Evolutionary conservation across 2,329 filamentous ascomycete species (phyloP), one percentile per base, ranked within the genome.

Genomic region (Huntiella savannae): DNA sequence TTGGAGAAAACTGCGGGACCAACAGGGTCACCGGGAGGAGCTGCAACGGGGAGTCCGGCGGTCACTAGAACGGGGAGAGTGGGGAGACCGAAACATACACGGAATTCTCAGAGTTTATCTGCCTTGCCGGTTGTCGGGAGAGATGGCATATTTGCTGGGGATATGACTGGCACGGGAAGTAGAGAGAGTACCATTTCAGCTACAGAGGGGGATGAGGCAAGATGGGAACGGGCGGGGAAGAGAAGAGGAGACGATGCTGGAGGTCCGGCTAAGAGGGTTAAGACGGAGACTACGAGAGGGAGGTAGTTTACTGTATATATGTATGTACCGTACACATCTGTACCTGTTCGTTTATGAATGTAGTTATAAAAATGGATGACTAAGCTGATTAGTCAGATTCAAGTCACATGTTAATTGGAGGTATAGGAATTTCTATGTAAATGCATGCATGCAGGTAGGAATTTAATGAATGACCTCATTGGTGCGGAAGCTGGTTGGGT

Each of bases 111-210:
- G 58, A 91, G 84, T 39, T 67, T 93, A 59, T 92, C 86, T 1
- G 91, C 86, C 1, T 66, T 94, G 4, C 85, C 85, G 4, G 22
- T 28, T 28, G 22, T 28, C 2, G 22, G 22, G 22, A 28, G 6
- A 28, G 22, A 28, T 28, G 22, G 22, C 22, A 7, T 28, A 10
- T 28, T 28, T 10, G 22, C 22, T 28, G 22, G 22, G 8, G 22
- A 28, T 28, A 28, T 6, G 8, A 7, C 22, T 4, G 22, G 6
- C 2, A 10, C 22, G 22, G 22, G 74, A 45, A 86, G 84, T 59
- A 76, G 83, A 50, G 85, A 92, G 59, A 88, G 82, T 63, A 92
- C 84, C 1, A 86, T 91, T 42, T 91, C 84, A 1, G 79, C 48
- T 13, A 47, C 49, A 2, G 51, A 52, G 33, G 74, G 70, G 38